phyloP scores from a whole-genome alignment of 1,139 yeast genomes.

The Nakaseomyces glabratus region DNA sequence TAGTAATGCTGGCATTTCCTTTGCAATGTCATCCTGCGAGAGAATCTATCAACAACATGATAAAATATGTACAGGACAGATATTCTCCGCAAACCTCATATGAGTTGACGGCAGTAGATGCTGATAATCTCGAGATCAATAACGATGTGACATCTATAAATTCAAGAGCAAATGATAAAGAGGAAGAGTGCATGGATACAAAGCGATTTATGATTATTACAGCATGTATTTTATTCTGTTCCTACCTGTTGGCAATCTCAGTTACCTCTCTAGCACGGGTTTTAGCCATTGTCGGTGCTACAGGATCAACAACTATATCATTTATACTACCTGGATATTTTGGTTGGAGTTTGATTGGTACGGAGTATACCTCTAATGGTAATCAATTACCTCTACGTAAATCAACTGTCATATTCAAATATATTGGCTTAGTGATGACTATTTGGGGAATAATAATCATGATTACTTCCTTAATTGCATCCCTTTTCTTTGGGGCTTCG shows the following conservation, averaged over 20 bases:
- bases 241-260: constrained; percentile 58
- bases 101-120: constrained; percentile 1
- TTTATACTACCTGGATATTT: constrained; percentile 47
- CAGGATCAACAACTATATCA: constrained; percentile 9
- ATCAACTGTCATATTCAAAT: constrained; percentile 37
- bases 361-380: constrained; percentile 15
- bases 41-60: constrained; percentile 69
- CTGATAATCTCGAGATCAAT: neutral
- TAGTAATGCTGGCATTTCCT: constrained; percentile 86
- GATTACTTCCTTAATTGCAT: constrained; percentile 69
- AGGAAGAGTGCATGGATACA: constrained; percentile 30
- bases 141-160: neutral
- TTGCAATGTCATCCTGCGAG: constrained; percentile 90
- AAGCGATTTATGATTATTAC: constrained; percentile 45
- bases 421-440: constrained; percentile 51
- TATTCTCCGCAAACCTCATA: neutral
- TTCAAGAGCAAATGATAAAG: neutral
- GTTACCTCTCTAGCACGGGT: constrained; percentile 76
- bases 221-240: constrained; percentile 35
- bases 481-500: constrained; percentile 52
- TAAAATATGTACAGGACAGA: constrained; percentile 14
- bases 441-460: constrained; percentile 74
- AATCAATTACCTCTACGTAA: no score
- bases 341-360: constrained; percentile 57
- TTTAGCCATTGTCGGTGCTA: constrained; percentile 69